Percentiles rank a stretch among this genome's conserved stretches.
Evolutionary conservation across 2,329 filamentous ascomycete genomes (phyloP).

Genomic region (Arachnopeziza araneosa): DNA sequence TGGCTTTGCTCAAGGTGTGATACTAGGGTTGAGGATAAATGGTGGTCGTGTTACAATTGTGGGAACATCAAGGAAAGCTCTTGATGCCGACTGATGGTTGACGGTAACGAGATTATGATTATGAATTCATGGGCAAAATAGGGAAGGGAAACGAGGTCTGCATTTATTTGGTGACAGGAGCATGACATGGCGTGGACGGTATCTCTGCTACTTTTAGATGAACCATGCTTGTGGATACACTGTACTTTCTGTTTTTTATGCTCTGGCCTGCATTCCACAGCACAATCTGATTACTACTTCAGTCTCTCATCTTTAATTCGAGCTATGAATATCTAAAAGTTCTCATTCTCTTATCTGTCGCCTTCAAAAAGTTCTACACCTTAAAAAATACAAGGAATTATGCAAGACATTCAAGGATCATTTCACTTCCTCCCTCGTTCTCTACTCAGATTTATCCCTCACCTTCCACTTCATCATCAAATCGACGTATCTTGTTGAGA

Average conservation of each 20-base stretch:
- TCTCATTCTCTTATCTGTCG: no score
- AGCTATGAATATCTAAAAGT: no score
- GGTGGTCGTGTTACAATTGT: constrained; percentile 53
- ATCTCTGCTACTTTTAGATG: no score
- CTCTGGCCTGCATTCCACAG: no score
- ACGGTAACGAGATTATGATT: background rate
- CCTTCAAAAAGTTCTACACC: no score
- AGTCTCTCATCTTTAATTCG: no score
- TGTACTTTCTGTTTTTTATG: no score
- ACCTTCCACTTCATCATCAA: constrained; percentile 41
- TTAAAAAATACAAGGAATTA: no score
- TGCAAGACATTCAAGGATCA: no score
- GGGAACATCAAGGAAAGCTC: constrained; percentile 49
- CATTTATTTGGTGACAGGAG: background rate
- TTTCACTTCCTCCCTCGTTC: background rate
- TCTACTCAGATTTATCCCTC: background rate
- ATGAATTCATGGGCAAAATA: background rate
- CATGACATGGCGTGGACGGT: background rate
- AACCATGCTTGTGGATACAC: no score
- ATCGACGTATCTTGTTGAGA: constrained; percentile 31
- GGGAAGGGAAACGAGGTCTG: background rate
- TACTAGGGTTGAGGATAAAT: constrained; percentile 45
- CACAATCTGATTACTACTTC: no score
- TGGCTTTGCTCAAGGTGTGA: constrained; percentile 51
- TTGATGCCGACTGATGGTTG: constrained; percentile 7